Evolutionary conservation across 2,329 filamentous ascomycete genomes (phyloP), one percentile per base, ranked within the genome.

Genomic region (Aureobasidium sp.): DNA sequence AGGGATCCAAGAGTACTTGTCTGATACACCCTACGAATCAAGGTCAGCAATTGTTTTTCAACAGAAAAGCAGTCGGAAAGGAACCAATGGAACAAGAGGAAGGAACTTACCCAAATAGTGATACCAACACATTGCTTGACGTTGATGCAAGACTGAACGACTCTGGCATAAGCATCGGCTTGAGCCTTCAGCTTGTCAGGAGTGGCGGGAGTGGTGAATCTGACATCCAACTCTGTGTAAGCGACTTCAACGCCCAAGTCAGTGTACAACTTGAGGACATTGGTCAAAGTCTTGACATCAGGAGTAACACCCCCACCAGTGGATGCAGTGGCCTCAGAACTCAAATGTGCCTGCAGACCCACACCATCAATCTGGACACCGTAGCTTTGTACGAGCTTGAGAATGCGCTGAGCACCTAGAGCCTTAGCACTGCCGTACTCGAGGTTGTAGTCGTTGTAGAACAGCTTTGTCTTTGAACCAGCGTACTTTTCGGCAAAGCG

Each of bases 161-260:
- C 69, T 20, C 74, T 69, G 16, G 75, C 81, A 66, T 85, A 89
- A 38, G 84, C 82, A 36, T 74, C 72, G 1, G 81, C 82, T 75
- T 90, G 87, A 13, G 74, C 72, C 13, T 69, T 61, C 20, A 74
- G 65, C 16, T 71, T 72, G 1, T 68, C 67, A 2, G 69, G 66
- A 2, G 71, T 75, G 4, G 71, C 70, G 2, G 77, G 76, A 1
- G 72, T 71, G 36, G 54, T 68, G 33, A 77, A 70, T 38, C 75
- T 71, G 70, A 92, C 90, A 71, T 93, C 90, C 23, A 91, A 81
- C 78, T 91, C 89, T 3, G 88, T 91, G 64, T 90, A 81, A 11
- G 88, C 88, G 33, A 90, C 81, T 69, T 91, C 87, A 25, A 86
- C 81, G 23, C 81, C 82, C 27, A 86, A 76, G n/a, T 73, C 72